These are phyloP conservation scores for Paraphaeosphaeria sporulosa DNA, from an alignment of 2,329 filamentous ascomycete genomes.

Conservation along the genomic window DNA sequence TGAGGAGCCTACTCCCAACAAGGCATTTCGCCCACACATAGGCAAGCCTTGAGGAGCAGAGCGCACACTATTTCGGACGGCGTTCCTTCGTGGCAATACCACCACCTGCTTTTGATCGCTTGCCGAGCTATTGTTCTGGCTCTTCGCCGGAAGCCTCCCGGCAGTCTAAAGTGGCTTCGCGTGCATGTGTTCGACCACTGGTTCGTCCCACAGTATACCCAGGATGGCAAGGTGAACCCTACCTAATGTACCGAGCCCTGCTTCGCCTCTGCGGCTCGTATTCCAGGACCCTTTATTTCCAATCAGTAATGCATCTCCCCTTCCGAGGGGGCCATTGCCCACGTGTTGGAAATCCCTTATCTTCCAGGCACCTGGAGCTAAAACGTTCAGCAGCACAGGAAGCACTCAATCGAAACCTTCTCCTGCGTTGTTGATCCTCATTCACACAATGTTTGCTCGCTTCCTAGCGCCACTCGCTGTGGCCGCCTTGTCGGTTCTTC, in stretches of 20 bases:
- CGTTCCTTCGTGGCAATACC: not conserved
- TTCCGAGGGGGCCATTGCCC: not conserved
- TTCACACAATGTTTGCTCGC: conserved; percentile 21
- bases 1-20: not conserved
- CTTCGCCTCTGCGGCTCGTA: not conserved
- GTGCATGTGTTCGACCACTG: not conserved
- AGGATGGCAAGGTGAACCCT: not conserved
- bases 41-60: not conserved
- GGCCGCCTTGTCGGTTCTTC: conserved; percentile 18
- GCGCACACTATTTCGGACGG: not conserved
- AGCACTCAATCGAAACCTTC: not conserved
- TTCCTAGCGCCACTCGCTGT: conserved; percentile 19
- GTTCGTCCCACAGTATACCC: not conserved
- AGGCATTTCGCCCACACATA: not conserved
- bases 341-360: not conserved
- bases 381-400: not conserved
- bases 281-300: not conserved
- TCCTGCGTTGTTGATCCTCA: not conserved
- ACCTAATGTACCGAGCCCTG: not conserved
- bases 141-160: too few relatives aligned
- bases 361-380: not conserved
- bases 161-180: too few relatives aligned
- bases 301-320: not conserved
- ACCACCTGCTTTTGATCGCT: not conserved
- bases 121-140: not conserved